Evolutionary conservation across 2,329 filamentous ascomycete genomes (phyloP), one percentile per base, ranked within the genome.

Genomic region (Calycina herbarum): DNA sequence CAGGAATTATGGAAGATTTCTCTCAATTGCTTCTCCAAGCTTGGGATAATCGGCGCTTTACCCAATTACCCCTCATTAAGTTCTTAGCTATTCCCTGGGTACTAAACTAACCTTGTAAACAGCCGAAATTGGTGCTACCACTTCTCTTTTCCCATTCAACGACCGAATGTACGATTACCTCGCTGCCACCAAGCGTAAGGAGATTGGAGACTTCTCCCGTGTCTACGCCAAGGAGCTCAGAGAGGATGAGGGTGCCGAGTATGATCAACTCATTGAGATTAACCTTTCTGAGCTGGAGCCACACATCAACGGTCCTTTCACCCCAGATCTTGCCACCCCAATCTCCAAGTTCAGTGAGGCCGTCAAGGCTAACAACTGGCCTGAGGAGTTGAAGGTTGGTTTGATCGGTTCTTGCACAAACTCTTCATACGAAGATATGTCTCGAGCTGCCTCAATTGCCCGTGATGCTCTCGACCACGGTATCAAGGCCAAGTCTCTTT

Each of bases 401-500:
- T 84, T 99, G 66, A 98, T 99, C 76, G 95, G 95, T 73, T 97
- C 94, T 75, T 99, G 95, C 91, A 99, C 95, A 75, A 99, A 99
- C 88, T 88, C 85, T 40, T 89, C 86, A 11, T 89, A 89, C 76
- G 87, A 89, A 83, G 95, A 98, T 77, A 98, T 98, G 94, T 91
- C 89, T 75, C 92, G 95, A 72, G 93, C 90, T 72, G 94, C 94
- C 69, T 93, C 91, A 68, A 97, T 98, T 78, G 94, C 92, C 70
- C 89, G 89, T 73, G 93, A 98, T 78, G 95, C 95, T 72, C 86
- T 97, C 73, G 83, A 91, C 79, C 94, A 97, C 79, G 95, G 95
- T 70, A 76, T 99, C 78, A 98, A 98, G 87, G 86, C 95, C 74
- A 97, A 97, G 86, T 81, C 93, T 71, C 82, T 93, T 71, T 98